phyloP scores from a whole-genome alignment of 2,329 filamentous ascomycete genomes.

The Sarocladiaceae sp. region DNA sequence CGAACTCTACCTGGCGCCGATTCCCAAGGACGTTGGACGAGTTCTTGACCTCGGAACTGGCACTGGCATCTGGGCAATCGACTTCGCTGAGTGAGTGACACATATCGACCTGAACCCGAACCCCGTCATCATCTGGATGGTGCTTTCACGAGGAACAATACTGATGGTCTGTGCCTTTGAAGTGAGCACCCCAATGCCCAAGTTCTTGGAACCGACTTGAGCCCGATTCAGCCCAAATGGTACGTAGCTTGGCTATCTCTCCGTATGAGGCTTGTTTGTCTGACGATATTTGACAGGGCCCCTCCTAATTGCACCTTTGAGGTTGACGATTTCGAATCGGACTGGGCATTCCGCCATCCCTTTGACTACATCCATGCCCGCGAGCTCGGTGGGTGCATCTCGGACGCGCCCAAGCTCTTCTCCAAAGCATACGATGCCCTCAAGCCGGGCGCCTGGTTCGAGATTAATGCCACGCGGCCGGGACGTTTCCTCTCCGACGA shows the following conservation, averaged over 20 bases:
- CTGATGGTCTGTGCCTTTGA: not conserved
- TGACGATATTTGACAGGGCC: slow-evolving; percentile 22
- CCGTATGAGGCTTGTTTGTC: not conserved
- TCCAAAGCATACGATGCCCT: slow-evolving; percentile 2
- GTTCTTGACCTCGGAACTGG: slow-evolving; percentile 71
- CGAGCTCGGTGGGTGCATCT: slow-evolving; percentile 11
- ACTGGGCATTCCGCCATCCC: slow-evolving; percentile 8
- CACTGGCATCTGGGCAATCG: slow-evolving; percentile 86
- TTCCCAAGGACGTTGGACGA: slow-evolving; percentile 25
- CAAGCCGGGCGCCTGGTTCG: slow-evolving; percentile 8
- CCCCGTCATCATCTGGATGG: too few species aligned
- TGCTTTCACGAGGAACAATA: too few species aligned
- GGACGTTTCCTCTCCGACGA: slow-evolving; percentile 11
- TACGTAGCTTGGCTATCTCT: not conserved
- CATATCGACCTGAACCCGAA: too few species aligned
- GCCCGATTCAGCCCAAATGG: slow-evolving; percentile 37
- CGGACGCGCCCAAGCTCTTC: slow-evolving; percentile 6
- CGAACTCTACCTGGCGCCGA: slow-evolving; percentile 24
- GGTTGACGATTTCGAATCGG: slow-evolving; percentile 10
- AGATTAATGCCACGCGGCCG: slow-evolving; percentile 8
- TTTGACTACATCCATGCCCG: slow-evolving; percentile 13
- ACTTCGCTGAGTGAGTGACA: slow-evolving; percentile 66
- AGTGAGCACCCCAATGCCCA: slow-evolving; percentile 19
- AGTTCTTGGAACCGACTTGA: slow-evolving; percentile 33
- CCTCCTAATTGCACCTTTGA: slow-evolving; percentile 10